A percentile compares a stretch with the other conserved stretches of the same genome.
Evolutionary conservation across 306 rosid species (phyloP).

Genomic region (Lathyrus oleraceus): DNA sequence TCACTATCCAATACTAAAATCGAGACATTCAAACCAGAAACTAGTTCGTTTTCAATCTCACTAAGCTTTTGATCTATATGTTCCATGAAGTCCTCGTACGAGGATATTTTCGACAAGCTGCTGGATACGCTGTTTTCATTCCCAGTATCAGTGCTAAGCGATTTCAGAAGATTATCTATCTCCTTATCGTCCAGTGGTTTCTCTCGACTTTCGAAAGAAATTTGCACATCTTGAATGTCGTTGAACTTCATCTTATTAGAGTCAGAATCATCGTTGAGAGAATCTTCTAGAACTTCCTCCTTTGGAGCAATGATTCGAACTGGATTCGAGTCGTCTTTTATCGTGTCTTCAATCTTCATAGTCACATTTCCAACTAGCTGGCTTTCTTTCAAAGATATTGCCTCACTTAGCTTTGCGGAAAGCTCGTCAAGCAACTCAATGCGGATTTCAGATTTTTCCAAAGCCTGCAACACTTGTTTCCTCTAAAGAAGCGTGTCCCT

Average conservation of each 20-base stretch:
- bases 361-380: constrained; percentile 71
- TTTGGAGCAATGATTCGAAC: constrained; percentile 73
- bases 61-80: constrained; percentile 63
- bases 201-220: constrained; percentile 39
- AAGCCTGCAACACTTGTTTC: constrained; percentile 84
- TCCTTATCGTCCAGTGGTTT: constrained; percentile 40
- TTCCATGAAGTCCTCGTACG: constrained; percentile 67
- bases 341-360: constrained; percentile 55
- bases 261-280: constrained; percentile 26
- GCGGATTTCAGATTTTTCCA: constrained; percentile 79
- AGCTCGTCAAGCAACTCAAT: constrained; percentile 81
- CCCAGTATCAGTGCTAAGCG: constrained; percentile 16
- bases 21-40: constrained; percentile 63
- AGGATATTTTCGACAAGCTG: constrained; percentile 48
- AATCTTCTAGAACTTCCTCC: constrained; percentile 46
- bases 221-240: constrained; percentile 45
- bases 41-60: constrained; percentile 73
- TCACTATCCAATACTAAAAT: constrained; percentile 53
- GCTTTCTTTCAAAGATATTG: constrained; percentile 75
- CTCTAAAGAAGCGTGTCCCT: constrained; percentile 82
- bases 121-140: constrained; percentile 44
- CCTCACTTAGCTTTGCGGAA: constrained; percentile 75
- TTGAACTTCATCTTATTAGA: constrained; percentile 31
- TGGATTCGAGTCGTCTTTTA: constrained; percentile 52
- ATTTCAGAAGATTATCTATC: constrained; percentile 35